Evolutionary conservation across 1,284 basidiomycete genomes (phyloP).

Genomic region (Cutaneotrichosporon cavernicola): DNA sequence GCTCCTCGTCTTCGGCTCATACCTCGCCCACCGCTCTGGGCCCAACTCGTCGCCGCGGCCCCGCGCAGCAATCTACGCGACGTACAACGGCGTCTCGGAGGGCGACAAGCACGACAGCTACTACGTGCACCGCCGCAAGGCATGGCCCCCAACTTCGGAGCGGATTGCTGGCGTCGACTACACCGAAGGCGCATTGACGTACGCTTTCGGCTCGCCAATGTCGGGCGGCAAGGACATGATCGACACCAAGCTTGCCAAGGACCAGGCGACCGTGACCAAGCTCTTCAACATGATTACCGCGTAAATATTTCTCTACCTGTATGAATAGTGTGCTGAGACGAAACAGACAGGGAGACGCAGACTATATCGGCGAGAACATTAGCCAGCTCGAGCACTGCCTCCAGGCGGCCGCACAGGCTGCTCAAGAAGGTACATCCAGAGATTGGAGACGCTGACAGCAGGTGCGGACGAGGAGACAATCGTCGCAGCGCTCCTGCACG

Average conservation of each 20-base stretch:
- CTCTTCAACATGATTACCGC: conserved; percentile 27
- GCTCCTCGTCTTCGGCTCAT: conserved; percentile 43
- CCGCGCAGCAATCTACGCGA: conserved; percentile 45
- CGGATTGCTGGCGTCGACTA: conserved; percentile 40
- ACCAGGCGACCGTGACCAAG: conserved; percentile 18
- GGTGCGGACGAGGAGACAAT: conserved; percentile 40
- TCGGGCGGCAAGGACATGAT: conserved; percentile 30
- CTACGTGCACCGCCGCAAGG: conserved; percentile 40
- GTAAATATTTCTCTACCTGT: conserved; percentile 18
- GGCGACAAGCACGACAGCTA: conserved; percentile 45
- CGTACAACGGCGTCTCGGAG: conserved; percentile 40
- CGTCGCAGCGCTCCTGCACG: conserved; percentile 46
- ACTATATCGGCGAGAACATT: conserved; percentile 40
- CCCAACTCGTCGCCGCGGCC: conserved; percentile 36
- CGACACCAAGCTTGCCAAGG: conserved; percentile 16
- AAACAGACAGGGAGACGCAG: conserved; percentile 29
- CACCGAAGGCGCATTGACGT: conserved; percentile 35
- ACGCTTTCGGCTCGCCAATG: conserved; percentile 33
- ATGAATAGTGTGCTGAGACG: conserved; percentile 15
- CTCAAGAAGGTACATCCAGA: conserved; percentile 6
- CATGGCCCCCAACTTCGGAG: conserved; percentile 44
- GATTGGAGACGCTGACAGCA: conserved; percentile 9
- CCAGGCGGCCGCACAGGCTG: conserved; percentile 35
- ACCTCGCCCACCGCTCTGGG: conserved; percentile 45
- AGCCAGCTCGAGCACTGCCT: conserved; percentile 39